Conservation (phyloP, 306 rosid species). For the Gynostemma pentaphyllum region DNA sequence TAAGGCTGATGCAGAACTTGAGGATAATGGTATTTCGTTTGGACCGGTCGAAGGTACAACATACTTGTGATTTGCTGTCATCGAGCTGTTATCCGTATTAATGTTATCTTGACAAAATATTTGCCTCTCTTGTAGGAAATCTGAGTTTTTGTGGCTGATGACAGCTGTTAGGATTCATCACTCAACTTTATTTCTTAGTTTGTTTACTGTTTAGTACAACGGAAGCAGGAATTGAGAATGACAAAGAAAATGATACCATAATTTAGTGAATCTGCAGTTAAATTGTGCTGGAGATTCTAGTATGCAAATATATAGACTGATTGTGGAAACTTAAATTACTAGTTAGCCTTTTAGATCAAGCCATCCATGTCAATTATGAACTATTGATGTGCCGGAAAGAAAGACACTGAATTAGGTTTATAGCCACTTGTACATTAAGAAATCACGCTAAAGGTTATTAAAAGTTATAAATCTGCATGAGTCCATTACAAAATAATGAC, state of each 20-base stretch:
- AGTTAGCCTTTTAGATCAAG: not conserved
- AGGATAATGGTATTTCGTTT: slow-evolving; percentile 70
- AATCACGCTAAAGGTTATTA: not conserved
- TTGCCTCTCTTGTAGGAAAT: not conserved
- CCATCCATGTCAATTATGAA: not conserved
- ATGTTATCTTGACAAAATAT: not conserved
- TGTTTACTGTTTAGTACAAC: not conserved
- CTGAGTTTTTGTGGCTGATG: not conserved
- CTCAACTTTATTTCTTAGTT: not conserved
- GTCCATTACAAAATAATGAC: not conserved
- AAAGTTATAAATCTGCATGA: not conserved
- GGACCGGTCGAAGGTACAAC: slow-evolving; percentile 89
- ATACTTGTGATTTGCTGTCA: slow-evolving; percentile 6
- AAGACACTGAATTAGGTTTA: not conserved
- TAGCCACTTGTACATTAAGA: not conserved
- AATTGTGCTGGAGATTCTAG: not conserved
- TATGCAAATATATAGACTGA: not conserved
- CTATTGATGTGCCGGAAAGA: not conserved
- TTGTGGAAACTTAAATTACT: not conserved
- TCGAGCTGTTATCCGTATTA: slow-evolving; percentile 13
- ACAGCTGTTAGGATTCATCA: not conserved
- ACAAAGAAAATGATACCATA: not conserved
- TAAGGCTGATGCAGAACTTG: slow-evolving; percentile 78
- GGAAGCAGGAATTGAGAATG: not conserved
- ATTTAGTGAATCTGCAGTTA: not conserved